Evolutionary conservation across 2,329 filamentous ascomycete genomes (phyloP), one percentile per base, ranked within the genome.

Genomic region (Colletotrichum lini): DNA sequence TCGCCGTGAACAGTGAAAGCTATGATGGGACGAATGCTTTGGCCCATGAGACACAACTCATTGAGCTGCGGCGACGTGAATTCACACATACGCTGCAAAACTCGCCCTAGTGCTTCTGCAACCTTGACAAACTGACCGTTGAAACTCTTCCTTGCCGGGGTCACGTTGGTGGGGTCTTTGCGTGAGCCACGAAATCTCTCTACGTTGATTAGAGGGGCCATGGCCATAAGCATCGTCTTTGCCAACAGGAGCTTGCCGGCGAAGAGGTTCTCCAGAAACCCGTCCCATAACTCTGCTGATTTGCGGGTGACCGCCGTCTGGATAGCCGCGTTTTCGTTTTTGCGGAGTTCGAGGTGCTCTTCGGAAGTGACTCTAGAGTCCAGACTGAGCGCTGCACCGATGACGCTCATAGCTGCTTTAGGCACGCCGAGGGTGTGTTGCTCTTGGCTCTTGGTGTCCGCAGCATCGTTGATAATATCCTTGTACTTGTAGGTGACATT

Each of bases 1-100:
- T 97, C 92, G 18, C 94, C 93, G 53, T 95, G 95, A 67, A 98
- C 91, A 8, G 98, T 89, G 21, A 94, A 88, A 5, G 92, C 92
- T 56, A 98, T 90, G 52, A 98, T 87, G 47, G 93, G 90, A 74
- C 92, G 90, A 71, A 94, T 92, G 8, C 91, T 91, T 52, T 90
- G 84, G 23, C 89, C 87, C 68, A 92, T 90, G 63, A 89, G 85
- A 76, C 94, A 94, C 13, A 98, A 83, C 30, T 88, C 84, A 68
- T 91, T 88, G 50, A 98, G 84, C 70, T 96, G 90, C 4, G 87
- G 83, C 0, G 90, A 86, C 23, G 89, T 87, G 77, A 98, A 95
- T 72, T 95, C 93, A 45, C 92, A 92, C 53, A 99, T 83, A 13
- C 93, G 89, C 73, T 95, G 93, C 50, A 98, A 88, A 57, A 98